Percentiles rank a stretch among this genome's conserved stretches.
Evolutionary conservation across 768 basidiomycete species (phyloP).

Genomic region (Amanita inopinata): DNA sequence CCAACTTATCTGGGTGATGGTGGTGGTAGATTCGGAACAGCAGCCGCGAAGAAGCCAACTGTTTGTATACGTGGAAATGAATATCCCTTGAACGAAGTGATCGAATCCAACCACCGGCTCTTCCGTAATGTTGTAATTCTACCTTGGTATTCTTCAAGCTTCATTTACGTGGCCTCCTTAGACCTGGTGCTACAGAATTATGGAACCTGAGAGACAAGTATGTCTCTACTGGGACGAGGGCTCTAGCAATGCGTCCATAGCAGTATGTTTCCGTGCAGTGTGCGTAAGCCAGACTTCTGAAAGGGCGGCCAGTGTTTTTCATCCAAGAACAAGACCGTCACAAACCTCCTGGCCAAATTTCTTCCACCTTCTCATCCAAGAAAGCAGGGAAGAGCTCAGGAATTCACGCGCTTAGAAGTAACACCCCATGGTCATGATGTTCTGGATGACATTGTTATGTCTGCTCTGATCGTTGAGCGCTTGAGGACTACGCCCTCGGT

Average conservation of each 20-base stretch:
- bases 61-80: slow-evolving; percentile 29
- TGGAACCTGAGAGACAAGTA: slow-evolving; percentile 17
- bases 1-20: neutral
- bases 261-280: slow-evolving; percentile 15
- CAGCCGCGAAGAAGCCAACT: slow-evolving; percentile 19
- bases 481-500: slow-evolving; percentile 27
- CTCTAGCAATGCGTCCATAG: slow-evolving; percentile 19
- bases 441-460: slow-evolving; percentile 34
- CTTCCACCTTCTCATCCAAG: slow-evolving; percentile 24
- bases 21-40: slow-evolving; percentile 20
- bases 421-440: slow-evolving; percentile 28
- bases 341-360: slow-evolving; percentile 29
- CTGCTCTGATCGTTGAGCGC: slow-evolving; percentile 30
- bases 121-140: slow-evolving; percentile 22
- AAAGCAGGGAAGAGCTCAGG: slow-evolving; percentile 23
- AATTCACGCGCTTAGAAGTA: slow-evolving; percentile 27
- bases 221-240: slow-evolving; percentile 28
- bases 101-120: slow-evolving; percentile 23
- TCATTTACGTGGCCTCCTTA: slow-evolving; percentile 12
- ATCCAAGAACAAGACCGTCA: slow-evolving; percentile 24
- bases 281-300: slow-evolving; percentile 3
- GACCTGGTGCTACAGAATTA: slow-evolving; percentile 28
- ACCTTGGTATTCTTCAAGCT: neutral
- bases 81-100: slow-evolving; percentile 24
- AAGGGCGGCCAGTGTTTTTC: slow-evolving; percentile 25